phyloP scores from a whole-genome alignment of 106 monocot species.

The Iris macrosiphon region DNA sequence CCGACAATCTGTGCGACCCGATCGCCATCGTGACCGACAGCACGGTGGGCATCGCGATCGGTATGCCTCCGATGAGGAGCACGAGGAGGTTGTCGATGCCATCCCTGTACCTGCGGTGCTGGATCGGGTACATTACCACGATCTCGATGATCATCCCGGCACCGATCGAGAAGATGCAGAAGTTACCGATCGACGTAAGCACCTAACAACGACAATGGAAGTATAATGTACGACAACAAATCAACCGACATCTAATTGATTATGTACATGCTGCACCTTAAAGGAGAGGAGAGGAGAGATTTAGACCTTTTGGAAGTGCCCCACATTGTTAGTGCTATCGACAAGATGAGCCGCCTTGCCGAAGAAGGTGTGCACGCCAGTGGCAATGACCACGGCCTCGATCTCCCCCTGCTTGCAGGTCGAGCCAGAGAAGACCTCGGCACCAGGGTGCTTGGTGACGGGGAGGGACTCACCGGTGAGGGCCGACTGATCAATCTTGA shows the following conservation, averaged over 20 bases:
- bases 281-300: slow-evolving; percentile 40
- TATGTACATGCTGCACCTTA: neutral
- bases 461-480: slow-evolving; percentile 86
- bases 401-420: slow-evolving; percentile 94
- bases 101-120: slow-evolving; percentile 35
- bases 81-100: slow-evolving; percentile 74
- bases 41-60: slow-evolving; percentile 73
- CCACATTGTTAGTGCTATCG: slow-evolving; percentile 92
- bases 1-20: slow-evolving; percentile 55
- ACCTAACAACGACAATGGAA: slow-evolving; percentile 13
- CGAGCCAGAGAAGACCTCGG: slow-evolving; percentile 81
- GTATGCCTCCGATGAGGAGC: slow-evolving; percentile 67
- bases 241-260: neutral
- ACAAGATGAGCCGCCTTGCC: slow-evolving; percentile 95
- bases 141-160: slow-evolving; percentile 47
- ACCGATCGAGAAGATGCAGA: slow-evolving; percentile 65
- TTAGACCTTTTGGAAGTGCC: slow-evolving; percentile 81
- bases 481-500: slow-evolving; percentile 89
- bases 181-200: slow-evolving; percentile 64
- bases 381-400: slow-evolving; percentile 92
- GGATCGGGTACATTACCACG: slow-evolving; percentile 60
- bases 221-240: neutral
- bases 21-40: slow-evolving; percentile 74
- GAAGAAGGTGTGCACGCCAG: slow-evolving; percentile 91
- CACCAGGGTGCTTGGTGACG: slow-evolving; percentile 69